phyloP scores from a whole-genome alignment of 2,329 filamentous ascomycete species.

The Colletotrichum trifolii region DNA sequence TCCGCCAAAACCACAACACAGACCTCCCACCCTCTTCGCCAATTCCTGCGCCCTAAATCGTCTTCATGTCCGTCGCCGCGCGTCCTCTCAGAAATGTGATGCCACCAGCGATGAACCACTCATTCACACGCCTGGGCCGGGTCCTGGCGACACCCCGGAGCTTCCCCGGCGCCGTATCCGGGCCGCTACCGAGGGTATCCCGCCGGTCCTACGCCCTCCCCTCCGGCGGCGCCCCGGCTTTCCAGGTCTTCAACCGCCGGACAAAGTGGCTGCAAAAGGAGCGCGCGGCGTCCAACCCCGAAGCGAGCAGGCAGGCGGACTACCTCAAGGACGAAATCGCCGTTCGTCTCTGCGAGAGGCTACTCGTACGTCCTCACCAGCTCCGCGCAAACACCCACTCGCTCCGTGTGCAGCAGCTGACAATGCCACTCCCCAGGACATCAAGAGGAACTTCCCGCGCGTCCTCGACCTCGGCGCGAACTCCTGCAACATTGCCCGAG shows the following conservation, averaged over 20 bases:
- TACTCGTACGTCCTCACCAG: constrained; percentile 68
- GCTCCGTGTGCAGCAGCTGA: background rate
- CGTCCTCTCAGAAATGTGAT: constrained; percentile 29
- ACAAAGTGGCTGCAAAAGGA: constrained; percentile 94
- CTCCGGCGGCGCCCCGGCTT: constrained; percentile 78
- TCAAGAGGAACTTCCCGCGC: constrained; percentile 86
- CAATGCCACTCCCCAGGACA: constrained; percentile 70
- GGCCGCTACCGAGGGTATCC: constrained; percentile 7
- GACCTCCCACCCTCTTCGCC: background rate
- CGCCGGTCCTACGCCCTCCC: constrained; percentile 79
- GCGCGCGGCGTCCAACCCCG: constrained; percentile 77
- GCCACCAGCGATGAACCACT: constrained; percentile 33
- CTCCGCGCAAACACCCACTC: background rate
- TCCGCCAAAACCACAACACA: background rate
- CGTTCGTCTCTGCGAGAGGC: constrained; percentile 81
- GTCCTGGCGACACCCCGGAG: constrained; percentile 9
- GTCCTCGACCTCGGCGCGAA: constrained; percentile 96
- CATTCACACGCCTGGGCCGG: constrained; percentile 30
- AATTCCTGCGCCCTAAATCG: background rate
- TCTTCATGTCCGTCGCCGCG: constrained; percentile 27
- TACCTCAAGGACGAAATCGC: constrained; percentile 96
- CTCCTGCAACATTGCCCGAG: constrained; percentile 91
- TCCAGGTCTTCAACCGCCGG: constrained; percentile 91
- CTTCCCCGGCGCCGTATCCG: constrained; percentile 18
- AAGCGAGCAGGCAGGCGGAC: constrained; percentile 83